Evolutionary conservation across 441 rosid genomes (phyloP), one percentile per base, ranked within the genome.

Genomic region (Arabidopsis lyrata): DNA sequence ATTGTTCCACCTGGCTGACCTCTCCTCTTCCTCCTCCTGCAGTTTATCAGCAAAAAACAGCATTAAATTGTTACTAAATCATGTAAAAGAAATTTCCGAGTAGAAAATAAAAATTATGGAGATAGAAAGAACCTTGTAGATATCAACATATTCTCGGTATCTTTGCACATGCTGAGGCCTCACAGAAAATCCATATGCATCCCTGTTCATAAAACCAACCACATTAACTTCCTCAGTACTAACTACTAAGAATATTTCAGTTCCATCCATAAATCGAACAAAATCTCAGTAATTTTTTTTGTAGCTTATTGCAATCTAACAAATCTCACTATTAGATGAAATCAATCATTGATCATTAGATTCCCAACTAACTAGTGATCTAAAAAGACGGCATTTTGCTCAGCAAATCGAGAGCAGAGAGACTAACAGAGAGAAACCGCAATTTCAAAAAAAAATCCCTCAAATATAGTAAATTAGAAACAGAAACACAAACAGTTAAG

Each of bases 21-120:
- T 87, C 86, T 95, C 99, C 82, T 91, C 97, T 83, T 96, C 98
- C 84, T 96, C 99, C 78, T 91, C 98, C 99, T 96, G 82, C 66
- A 61, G 4, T 48, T 72, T 29, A 63, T 52, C 42, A 42, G 54
- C 64, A 72, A 35, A 16, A 64, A 59, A 13, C 29, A 49, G 34
- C 41, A 12, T 27, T 38, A 56, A 57, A 70, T 3, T 24, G 27
- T 24, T 24, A 56, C 55, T 27, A 49, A 58, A 53, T 27, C 20
- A 57, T 12, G 50, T 35, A 12, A 31, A 48, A 44, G 56, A 35
- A 24, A 1, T 53, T 65, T 18, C 15, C 41, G 58, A 70, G 66
- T 27, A 48, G 49, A 63, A 67, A 48, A 5, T 20, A 54, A 2
- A 55, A 45, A 24, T 39, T 48, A 63, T n/a, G 55, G 70, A 79